Conservation (phyloP, 768 basidiomycete genomes). For the Auriscalpium microsporum region DNA sequence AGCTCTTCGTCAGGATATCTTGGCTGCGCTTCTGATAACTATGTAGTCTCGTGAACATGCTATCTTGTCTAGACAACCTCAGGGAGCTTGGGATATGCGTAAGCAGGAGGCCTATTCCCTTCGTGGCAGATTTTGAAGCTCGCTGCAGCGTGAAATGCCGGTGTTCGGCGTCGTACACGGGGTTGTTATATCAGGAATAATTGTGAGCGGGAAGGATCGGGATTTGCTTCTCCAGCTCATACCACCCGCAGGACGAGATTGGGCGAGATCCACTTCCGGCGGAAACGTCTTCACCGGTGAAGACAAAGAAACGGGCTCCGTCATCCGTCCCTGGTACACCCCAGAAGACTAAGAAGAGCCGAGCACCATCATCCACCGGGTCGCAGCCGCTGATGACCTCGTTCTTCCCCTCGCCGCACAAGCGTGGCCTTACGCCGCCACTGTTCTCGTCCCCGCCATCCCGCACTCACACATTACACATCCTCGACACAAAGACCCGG, state of each 20-base stretch:
- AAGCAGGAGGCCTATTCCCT: constrained; percentile 7
- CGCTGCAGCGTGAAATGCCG: constrained; percentile 66
- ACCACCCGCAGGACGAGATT: constrained; percentile 42
- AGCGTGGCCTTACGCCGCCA: background rate
- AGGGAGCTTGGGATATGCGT: constrained; percentile 42
- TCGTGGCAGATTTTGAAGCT: constrained; percentile 2
- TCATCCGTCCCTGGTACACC: constrained; percentile 18
- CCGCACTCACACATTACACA: constrained; percentile 26
- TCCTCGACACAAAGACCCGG: constrained; percentile 70
- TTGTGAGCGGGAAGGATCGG: constrained; percentile 36
- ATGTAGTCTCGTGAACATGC: constrained; percentile 63
- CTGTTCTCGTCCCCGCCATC: background rate
- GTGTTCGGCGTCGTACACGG: constrained; percentile 69
- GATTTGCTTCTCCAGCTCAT: background rate
- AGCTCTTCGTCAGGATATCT: background rate
- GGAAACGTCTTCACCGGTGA: constrained; percentile 1
- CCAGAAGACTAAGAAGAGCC: constrained; percentile 22
- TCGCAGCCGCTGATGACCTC: constrained; percentile 15
- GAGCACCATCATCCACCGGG: constrained; percentile 7
- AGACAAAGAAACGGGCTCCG: constrained; percentile 12
- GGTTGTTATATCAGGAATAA: constrained; percentile 62
- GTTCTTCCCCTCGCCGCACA: constrained; percentile 14
- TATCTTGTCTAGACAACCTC: constrained; percentile 53
- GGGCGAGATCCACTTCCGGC: constrained; percentile 16
- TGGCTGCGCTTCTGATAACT: background rate